Evolutionary conservation across 1,284 basidiomycete genomes (phyloP).

Genomic region (Boletus sp.): DNA sequence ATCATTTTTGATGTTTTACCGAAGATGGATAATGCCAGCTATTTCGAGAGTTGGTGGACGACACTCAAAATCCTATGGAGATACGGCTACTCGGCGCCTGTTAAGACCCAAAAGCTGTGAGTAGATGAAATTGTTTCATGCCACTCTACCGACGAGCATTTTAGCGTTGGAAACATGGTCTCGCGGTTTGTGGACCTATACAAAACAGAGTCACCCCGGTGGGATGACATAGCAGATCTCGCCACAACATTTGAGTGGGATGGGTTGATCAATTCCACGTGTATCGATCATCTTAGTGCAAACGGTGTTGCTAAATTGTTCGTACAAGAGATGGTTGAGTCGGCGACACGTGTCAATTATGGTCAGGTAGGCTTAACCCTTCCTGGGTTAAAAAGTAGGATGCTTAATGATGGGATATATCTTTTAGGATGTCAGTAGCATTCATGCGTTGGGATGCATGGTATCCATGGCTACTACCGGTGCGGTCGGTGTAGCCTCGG

Average conservation of each 20-base stretch:
- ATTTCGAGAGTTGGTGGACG: constrained; percentile 66
- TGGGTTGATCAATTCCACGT: constrained; percentile 55
- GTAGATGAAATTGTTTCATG: constrained; percentile 24
- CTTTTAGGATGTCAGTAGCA: constrained; percentile 63
- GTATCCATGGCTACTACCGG: constrained; percentile 76
- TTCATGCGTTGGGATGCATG: constrained; percentile 83
- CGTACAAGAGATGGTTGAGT: constrained; percentile 81
- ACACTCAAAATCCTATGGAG: constrained; percentile 74
- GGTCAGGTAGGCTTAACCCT: constrained; percentile 63
- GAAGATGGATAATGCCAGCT: constrained; percentile 54
- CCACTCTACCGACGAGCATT: constrained; percentile 10
- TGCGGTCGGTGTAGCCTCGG: constrained; percentile 72
- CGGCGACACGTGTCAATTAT: constrained; percentile 88
- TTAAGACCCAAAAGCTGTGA: constrained; percentile 60
- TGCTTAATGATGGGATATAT: background rate
- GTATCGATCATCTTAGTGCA: constrained; percentile 60
- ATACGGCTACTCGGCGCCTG: constrained; percentile 79
- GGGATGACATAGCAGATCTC: constrained; percentile 66
- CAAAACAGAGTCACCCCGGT: constrained; percentile 58
- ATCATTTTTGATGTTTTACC: background rate
- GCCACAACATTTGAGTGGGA: constrained; percentile 57
- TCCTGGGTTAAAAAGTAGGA: background rate
- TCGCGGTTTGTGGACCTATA: constrained; percentile 65
- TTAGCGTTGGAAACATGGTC: constrained; percentile 63
- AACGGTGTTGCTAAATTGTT: constrained; percentile 64